Conservation (phyloP, 78 protist species). For the Cavenderia fasciculata region DNA sequence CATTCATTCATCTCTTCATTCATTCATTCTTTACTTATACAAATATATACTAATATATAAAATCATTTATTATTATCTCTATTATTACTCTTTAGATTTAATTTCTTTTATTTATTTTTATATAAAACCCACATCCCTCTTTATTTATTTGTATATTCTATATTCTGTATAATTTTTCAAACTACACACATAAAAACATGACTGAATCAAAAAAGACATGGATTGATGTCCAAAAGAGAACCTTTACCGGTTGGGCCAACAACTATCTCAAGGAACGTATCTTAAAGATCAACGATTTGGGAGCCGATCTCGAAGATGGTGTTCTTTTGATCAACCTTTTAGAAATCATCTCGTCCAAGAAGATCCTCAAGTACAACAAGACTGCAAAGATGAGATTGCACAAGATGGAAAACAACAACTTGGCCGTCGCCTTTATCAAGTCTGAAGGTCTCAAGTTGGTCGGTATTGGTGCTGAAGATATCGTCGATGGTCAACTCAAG, state of each 20-base stretch:
- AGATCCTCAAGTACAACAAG: constrained; percentile 69
- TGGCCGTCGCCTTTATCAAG: constrained; percentile 69
- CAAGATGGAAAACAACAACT: constrained; percentile 82
- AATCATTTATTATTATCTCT: background rate
- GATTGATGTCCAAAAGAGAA: constrained; percentile 79
- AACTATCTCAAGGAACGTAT: constrained; percentile 82
- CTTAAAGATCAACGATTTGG: constrained; percentile 83
- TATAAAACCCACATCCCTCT: too few species aligned
- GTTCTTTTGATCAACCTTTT: constrained; percentile 81
- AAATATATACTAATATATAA: background rate
- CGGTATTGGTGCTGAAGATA: constrained; percentile 87
- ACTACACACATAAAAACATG: background rate
- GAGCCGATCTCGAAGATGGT: constrained; percentile 86
- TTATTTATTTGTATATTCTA: too few species aligned
- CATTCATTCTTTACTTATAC: background rate
- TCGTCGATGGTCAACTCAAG: constrained; percentile 83
- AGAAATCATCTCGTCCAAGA: constrained; percentile 87
- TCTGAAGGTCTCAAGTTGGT: constrained; percentile 84
- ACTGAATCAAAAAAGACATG: constrained; percentile 59
- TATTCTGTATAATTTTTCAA: too few species aligned
- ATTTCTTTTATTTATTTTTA: too few species aligned
- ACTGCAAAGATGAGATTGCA: constrained; percentile 75
- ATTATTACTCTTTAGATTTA: background rate
- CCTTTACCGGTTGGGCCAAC: constrained; percentile 94
- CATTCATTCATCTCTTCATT: background rate